Base-by-base conservation (phyloP, 1,284 basidiomycete species). In the Trichosporon asahii region DNA sequence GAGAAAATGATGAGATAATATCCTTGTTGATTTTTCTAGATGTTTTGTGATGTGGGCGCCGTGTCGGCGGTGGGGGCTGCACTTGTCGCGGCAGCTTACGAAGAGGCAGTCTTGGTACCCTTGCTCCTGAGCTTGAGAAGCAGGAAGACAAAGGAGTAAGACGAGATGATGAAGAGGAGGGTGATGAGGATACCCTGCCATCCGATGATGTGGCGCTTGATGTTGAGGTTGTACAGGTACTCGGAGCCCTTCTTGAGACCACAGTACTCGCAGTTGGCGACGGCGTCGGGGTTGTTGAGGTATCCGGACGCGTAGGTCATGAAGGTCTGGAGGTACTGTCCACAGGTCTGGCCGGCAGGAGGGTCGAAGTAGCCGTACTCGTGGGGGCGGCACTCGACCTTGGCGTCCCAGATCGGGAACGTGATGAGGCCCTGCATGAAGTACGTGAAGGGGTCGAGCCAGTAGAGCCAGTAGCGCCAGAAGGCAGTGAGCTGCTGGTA, bases 341-440 rank as follows among this genome's bases (percentile, higher is more conserved):
- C 73, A 66, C 83, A 83, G 11, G 82, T 80, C 74, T 78, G 75
- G 23, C 78, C 79, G 1, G 68, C 3, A 0, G 82, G 81, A 15
- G 83, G 80, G 66, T 78, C 72, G 72, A 84, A 79, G 11, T 71
- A 64, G 4, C 76, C 76, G 69, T 73, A 79, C 70, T 84, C 83
- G n/a, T 70, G 25, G 6, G 75, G 70, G 23, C 67, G 67, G 72
- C 83, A 84, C 60, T 75, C 67, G 67, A 80, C 77, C 1, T 74
- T 66, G 23, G 73, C 70, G 73, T 80, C 71, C 75, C 77, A 77
- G 23, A 80, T 64, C 61, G 75, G 72, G 29, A 71, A 73, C 53
- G 71, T 71, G 65, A 77, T 53, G 35, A 79, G 71, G 15, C 74
- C 78, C 23, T 79, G 78, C 40, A 81, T 77, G 53, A 80, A 71